Conservation (phyloP, 192 early-diverging fungal species). For the Gonapodya prolifera region DNA sequence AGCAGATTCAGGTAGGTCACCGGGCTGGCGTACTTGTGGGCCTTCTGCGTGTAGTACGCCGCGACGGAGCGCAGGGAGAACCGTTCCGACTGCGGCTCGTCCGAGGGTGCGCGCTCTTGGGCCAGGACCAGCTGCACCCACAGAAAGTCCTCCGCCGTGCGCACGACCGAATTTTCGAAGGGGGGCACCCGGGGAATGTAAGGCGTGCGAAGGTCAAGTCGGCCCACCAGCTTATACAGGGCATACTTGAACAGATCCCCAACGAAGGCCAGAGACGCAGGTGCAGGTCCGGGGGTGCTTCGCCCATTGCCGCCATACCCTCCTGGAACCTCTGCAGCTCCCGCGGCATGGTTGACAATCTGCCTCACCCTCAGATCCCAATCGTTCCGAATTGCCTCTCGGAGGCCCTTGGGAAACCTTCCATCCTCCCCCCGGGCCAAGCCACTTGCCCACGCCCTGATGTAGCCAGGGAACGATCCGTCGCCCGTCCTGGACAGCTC, state of each 20-base stretch:
- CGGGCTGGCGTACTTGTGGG: constrained; percentile 34
- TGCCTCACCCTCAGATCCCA: constrained; percentile 32
- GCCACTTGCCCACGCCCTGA: constrained; percentile 36
- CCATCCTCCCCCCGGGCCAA: constrained; percentile 20
- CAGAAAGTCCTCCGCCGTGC: constrained; percentile 81
- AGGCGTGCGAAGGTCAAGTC: constrained; percentile 62
- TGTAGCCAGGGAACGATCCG: constrained; percentile 54
- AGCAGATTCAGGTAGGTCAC: constrained; percentile 72
- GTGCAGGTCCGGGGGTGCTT: background rate
- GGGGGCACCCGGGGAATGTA: constrained; percentile 24
- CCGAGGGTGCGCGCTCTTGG: constrained; percentile 34
- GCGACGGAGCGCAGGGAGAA: constrained; percentile 54
- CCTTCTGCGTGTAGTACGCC: constrained; percentile 54
- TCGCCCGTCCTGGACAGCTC: constrained; percentile 41
- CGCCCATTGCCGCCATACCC: constrained; percentile 10
- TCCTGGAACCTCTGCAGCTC: background rate
- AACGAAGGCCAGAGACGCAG: constrained; percentile 9
- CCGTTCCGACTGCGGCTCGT: constrained; percentile 43
- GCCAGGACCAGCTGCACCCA: constrained; percentile 78
- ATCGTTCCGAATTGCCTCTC: constrained; percentile 44
- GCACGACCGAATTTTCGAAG: constrained; percentile 39
- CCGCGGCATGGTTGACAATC: constrained; percentile 13
- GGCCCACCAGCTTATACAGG: constrained; percentile 79
- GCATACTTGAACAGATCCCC: constrained; percentile 88
- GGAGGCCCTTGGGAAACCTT: constrained; percentile 27